A percentile compares a stretch with the other conserved stretches of the same genome.
Evolutionary conservation across 2,329 filamentous ascomycete genomes (phyloP).

Genomic region (Boeremia exigua): DNA sequence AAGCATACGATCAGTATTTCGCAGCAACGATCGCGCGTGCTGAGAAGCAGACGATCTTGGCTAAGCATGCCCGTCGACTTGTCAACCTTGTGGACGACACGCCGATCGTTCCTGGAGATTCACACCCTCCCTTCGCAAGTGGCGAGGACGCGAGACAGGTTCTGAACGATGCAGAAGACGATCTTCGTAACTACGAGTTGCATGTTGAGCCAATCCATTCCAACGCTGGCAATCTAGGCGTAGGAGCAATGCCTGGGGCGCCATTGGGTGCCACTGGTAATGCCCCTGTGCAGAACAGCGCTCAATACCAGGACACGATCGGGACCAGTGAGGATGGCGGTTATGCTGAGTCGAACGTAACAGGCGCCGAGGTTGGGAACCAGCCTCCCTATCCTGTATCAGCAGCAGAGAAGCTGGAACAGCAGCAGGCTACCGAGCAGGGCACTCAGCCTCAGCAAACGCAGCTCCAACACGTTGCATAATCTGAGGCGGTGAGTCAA

Average conservation of each 20-base stretch:
- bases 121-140: slow-evolving; percentile 70
- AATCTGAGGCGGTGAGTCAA: not conserved
- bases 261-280: not conserved
- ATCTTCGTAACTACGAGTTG: slow-evolving; percentile 76
- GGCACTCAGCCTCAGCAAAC: slow-evolving; percentile 1
- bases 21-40: slow-evolving; percentile 91
- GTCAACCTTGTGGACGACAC: slow-evolving; percentile 87
- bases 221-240: slow-evolving; percentile 56
- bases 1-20: slow-evolving; percentile 89
- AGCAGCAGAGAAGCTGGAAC: slow-evolving; percentile 38
- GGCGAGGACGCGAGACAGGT: slow-evolving; percentile 77
- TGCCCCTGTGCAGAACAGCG: not conserved
- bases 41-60: slow-evolving; percentile 95
- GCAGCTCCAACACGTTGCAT: slow-evolving; percentile 8
- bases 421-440: slow-evolving; percentile 24
- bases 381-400: slow-evolving; percentile 38
- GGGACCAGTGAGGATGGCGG: slow-evolving; percentile 28
- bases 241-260: slow-evolving; percentile 53
- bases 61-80: slow-evolving; percentile 85
- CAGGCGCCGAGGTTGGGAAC: slow-evolving; percentile 29
- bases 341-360: slow-evolving; percentile 32
- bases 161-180: slow-evolving; percentile 89
- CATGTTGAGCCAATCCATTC: slow-evolving; percentile 61
- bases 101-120: slow-evolving; percentile 85
- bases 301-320: slow-evolving; percentile 5